Evolutionary conservation across 345 rosid genomes (phyloP).

Genomic region (Eucalyptus sp.): DNA sequence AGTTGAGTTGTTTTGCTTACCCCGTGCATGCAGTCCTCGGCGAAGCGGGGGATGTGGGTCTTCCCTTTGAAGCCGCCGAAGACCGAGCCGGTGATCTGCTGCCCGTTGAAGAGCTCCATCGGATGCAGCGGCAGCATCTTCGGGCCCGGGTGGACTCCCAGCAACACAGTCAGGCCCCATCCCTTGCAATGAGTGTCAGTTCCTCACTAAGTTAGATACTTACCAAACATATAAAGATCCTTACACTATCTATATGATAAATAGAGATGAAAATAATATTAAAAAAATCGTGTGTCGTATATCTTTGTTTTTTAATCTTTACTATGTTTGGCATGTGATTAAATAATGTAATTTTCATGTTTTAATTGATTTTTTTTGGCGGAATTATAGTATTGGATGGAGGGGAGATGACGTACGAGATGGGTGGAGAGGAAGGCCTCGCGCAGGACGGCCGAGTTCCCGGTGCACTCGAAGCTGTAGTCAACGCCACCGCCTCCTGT

Average conservation of each 20-base stretch:
- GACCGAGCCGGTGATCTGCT: not conserved
- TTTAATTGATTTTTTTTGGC: too few relatives aligned
- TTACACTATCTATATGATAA: not conserved
- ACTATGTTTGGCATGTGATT: not conserved
- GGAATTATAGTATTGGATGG: too few relatives aligned
- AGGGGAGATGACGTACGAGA: not conserved
- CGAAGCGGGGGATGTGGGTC: not conserved
- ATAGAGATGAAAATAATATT: not conserved
- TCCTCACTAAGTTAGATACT: too few relatives aligned
- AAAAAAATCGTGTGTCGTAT: too few relatives aligned
- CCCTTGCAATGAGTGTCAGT: not conserved
- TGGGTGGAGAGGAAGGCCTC: slow-evolving; percentile 60
- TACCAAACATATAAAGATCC: not conserved
- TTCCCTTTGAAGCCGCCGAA: not conserved
- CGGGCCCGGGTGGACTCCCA: slow-evolving; percentile 1
- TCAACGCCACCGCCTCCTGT: slow-evolving; percentile 46
- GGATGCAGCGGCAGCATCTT: slow-evolving; percentile 13
- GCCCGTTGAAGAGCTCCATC: slow-evolving; percentile 28
- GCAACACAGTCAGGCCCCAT: not conserved
- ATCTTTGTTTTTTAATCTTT: not conserved
- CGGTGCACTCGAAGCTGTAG: slow-evolving; percentile 51
- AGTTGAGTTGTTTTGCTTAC: not conserved
- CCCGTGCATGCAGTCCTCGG: slow-evolving; percentile 9
- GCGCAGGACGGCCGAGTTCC: slow-evolving; percentile 39
- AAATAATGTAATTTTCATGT: too few relatives aligned